Evolutionary conservation across 805 yeast genomes (phyloP), one percentile per base, ranked within the genome.

Genomic region (Nakazawaea pomicola): DNA sequence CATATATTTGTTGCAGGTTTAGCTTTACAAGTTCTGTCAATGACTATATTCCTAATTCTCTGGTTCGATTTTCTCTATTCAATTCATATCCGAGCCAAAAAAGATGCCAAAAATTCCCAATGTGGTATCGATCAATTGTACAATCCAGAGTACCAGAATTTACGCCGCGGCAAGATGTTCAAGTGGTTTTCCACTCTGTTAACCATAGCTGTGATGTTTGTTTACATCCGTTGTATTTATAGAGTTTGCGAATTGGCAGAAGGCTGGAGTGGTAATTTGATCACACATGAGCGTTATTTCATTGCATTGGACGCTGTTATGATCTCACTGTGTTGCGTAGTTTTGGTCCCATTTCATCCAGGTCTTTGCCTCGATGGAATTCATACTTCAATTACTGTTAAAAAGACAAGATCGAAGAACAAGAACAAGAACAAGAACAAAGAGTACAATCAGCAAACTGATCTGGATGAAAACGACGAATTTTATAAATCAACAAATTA

Each of bases 1-100:
- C 68, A 78, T 54, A 57, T 83, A 35, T 83, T 88, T 81, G 74
- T 86, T 33, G 90, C 74, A 2, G 96, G 96, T 6, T 67, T 89
- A 38, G 82, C 80, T 0, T 69, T 82, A 53, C 96, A 89, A 61
- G 90, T 85, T 6, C 58, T 72, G 4, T 71, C 86, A 4, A 83
- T 88, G 82, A 50, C 71, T 3, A 41, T 78, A 2, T 89, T 84
- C 58, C 58, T 79, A 25, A 15, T 61, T 6, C 58, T 83, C 9
- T 71, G 75, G 64, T 52, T 58, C 28, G 62, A 65, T 38, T 76
- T 83, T 56, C 49, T 72, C 18, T 62, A 53, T 52, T 59, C 63
- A 29, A 60, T 73, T 20, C 67, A 58, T 32, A 53, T 45, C 18
- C 16, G 16, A 3, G 30, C 21, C 6, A 9, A 11, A 12, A 34